Base-by-base conservation (phyloP, 2,329 filamentous ascomycete genomes). In the Blastomyces silverae region DNA sequence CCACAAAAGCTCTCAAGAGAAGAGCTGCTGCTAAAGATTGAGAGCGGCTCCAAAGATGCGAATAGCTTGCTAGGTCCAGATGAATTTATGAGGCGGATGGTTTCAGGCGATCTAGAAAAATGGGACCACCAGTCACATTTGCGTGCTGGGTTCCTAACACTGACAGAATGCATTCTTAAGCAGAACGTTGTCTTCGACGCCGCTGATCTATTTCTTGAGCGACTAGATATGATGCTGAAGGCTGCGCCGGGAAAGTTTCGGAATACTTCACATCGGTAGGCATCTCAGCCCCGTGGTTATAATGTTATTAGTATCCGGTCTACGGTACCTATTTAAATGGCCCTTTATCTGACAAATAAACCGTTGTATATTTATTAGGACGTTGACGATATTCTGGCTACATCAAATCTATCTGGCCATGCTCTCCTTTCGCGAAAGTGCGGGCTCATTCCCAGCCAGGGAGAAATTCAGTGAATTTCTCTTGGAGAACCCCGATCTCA, bases 361-460 rank as follows among this genome's bases (percentile, higher is more conserved):
- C 48, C 10, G 17, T 39, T 39, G 20, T 11, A 11, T 25, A 20
- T 39, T 20, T 28, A 5, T 42, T 31, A 63, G 61, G 28, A 63
- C 46, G 11, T 52, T 63, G 61, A 63, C 61, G 37, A 55, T 55
- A n/a, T 63, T 63, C 34, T 63, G 48, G 61, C 50, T 63, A 6
- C 48, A 63, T 28, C 61, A 37, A 10, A 63, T 63, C 17, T 63
- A 63, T 55, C 6, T n/a, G 7, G 31, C 46, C 15, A 63, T 63
- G 61, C 52, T 63, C 22, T 34, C 37, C 17, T 52, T 39, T 48
- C 28, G 17, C 20, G 13, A 53, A 42, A 50, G 7, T 10, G 25
- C 37, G n/a, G 61, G 61, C 4, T 63, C 48, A 55, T 52, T 63
- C 20, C 61, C 44, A 10, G 22, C 10, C 17, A 31, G 50, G 8